Evolutionary conservation across 2,329 filamentous ascomycete species (phyloP), one percentile per base, ranked within the genome.

Genomic region (Aspergillus sp.): DNA sequence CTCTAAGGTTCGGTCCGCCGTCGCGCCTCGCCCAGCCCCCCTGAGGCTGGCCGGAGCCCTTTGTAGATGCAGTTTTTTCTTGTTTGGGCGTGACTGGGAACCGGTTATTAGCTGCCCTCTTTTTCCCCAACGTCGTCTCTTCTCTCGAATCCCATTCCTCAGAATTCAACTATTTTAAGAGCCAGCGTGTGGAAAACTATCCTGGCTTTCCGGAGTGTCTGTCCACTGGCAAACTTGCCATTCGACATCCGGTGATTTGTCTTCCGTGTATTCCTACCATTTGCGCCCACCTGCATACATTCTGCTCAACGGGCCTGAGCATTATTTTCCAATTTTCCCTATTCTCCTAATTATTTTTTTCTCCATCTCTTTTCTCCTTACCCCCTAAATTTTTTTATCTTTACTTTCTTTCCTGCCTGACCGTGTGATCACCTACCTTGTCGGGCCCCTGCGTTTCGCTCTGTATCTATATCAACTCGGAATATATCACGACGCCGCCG

Each of bases 401-500:
- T 36, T 13, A 36, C 32, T 56, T 48, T 58, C 45, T 53, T 48
- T 53, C 53, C 58, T 58, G 53, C 55, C 58, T 56, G 55, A 59
- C 56, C 62, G 58, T 62, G 60, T 66, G 53, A 60, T 61, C 57
- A 48, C 62, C 65, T 59, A 50, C 64, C 25, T 51, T 61, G 64
- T 52, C 57, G 61, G 63, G 57, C 45, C 54, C 43, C 60, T 64
- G 59, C 58, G 39, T 61, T 61, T 45, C 60, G 25, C 13, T 55
- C 53, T 63, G 55, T 66, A 59, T 59, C 57, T 56, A 62, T 68
- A 67, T 63, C 60, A 61, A 57, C 65, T 71, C 68, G 68, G 67
- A 69, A 67, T 70, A 74, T 74, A 73, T 74, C 67, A 72, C 71
- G 65, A 61, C 58, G 60, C 63, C 63, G 65, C 65, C 68, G 64